These are phyloP conservation scores for Tolypocladium ovalisporum DNA, from an alignment of 2,329 filamentous ascomycete genomes.

Conservation along the genomic window DNA sequence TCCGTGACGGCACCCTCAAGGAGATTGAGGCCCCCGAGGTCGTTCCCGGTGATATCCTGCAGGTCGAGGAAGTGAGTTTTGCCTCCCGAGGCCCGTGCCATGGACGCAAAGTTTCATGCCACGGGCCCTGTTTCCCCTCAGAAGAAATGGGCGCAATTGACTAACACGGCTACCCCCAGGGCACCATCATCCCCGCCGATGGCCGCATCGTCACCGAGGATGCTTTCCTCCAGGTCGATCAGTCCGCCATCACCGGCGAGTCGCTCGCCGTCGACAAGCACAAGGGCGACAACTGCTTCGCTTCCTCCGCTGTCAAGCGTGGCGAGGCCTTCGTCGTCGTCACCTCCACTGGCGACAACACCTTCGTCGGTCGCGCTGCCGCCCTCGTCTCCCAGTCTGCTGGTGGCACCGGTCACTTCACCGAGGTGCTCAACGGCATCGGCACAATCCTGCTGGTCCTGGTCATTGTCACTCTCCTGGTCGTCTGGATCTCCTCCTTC, in stretches of 20 bases:
- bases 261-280: slow-evolving; percentile 87
- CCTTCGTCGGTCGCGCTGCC: slow-evolving; percentile 81
- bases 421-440: slow-evolving; percentile 80
- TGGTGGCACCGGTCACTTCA: slow-evolving; percentile 73
- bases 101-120: neutral
- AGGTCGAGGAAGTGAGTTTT: slow-evolving; percentile 56
- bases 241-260: slow-evolving; percentile 85
- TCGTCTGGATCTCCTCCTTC: slow-evolving; percentile 81
- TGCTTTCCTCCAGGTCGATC: slow-evolving; percentile 81
- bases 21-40: slow-evolving; percentile 77
- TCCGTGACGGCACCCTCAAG: slow-evolving; percentile 65
- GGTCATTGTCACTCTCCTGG: slow-evolving; percentile 67
- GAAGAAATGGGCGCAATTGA: neutral
- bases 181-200: slow-evolving; percentile 84
- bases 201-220: slow-evolving; percentile 75
- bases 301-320: slow-evolving; percentile 83
- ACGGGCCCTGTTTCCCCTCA: neutral
- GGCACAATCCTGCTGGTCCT: slow-evolving; percentile 69
- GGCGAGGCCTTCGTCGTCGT: slow-evolving; percentile 77
- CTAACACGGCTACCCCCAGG: slow-evolving; percentile 25
- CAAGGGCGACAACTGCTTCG: slow-evolving; percentile 69
- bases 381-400: slow-evolving; percentile 72
- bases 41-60: slow-evolving; percentile 81
- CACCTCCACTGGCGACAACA: slow-evolving; percentile 78
- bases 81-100: neutral